Evolutionary conservation across 2,329 filamentous ascomycete genomes (phyloP).

Genomic region (Beauveria asiatica): DNA sequence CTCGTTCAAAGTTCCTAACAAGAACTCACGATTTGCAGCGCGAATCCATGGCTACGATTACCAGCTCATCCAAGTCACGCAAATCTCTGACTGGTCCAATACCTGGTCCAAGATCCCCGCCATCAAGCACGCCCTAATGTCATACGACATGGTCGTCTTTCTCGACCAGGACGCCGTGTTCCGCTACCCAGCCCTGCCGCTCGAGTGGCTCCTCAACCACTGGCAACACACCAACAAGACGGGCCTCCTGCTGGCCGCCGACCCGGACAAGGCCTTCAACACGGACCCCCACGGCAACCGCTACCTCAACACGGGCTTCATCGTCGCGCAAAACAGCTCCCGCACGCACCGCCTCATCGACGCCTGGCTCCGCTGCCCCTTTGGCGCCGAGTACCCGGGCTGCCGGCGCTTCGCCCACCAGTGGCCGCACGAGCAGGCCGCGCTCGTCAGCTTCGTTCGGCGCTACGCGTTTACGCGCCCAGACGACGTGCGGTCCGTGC

Average conservation of each 20-base stretch:
- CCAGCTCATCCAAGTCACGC: slow-evolving; percentile 34
- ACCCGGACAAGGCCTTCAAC: slow-evolving; percentile 31
- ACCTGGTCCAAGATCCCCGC: slow-evolving; percentile 38
- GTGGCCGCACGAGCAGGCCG: slow-evolving; percentile 6
- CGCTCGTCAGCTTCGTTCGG: neutral
- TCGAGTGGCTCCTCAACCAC: slow-evolving; percentile 40
- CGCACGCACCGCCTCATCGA: slow-evolving; percentile 13
- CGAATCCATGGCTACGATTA: slow-evolving; percentile 41
- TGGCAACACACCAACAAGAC: slow-evolving; percentile 33
- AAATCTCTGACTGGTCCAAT: slow-evolving; percentile 31
- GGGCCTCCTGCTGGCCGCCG: slow-evolving; percentile 36
- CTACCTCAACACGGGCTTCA: slow-evolving; percentile 34
- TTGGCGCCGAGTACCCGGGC: neutral
- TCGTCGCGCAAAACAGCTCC: slow-evolving; percentile 28
- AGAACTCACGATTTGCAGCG: slow-evolving; percentile 13
- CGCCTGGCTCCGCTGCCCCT: slow-evolving; percentile 6
- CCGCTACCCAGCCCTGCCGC: slow-evolving; percentile 31
- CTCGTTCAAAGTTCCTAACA: neutral
- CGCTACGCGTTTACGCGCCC: neutral
- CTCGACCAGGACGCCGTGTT: slow-evolving; percentile 37
- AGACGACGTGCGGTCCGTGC: neutral
- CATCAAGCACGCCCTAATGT: slow-evolving; percentile 28
- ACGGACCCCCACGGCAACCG: slow-evolving; percentile 25
- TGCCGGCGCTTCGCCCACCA: neutral
- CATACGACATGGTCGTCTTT: slow-evolving; percentile 34